phyloP scores from a whole-genome alignment of 495 filamentous ascomycete genomes.

The Penicillium ochrochloron region DNA sequence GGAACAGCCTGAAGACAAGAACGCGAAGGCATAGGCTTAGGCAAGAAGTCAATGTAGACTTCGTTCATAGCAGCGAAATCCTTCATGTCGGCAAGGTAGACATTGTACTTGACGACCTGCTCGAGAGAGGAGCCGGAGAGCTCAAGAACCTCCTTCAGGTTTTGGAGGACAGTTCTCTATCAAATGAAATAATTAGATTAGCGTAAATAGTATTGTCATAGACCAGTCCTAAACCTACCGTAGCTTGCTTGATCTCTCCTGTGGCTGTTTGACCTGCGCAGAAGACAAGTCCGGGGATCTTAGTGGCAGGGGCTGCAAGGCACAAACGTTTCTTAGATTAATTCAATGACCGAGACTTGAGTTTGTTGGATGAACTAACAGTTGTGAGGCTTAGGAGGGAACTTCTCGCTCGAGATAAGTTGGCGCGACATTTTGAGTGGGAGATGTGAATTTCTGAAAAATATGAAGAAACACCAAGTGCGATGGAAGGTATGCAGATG shows the following conservation, averaged over 20 bases:
- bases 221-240: conserved; percentile 27
- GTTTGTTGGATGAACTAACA: conserved; percentile 17
- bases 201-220: background rate
- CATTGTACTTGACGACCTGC: conserved; percentile 70
- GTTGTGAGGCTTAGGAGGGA: conserved; percentile 48
- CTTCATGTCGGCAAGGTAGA: conserved; percentile 71
- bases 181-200: background rate
- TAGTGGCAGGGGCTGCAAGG: conserved; percentile 33
- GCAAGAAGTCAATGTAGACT: conserved; percentile 51
- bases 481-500: background rate
- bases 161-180: conserved; percentile 50
- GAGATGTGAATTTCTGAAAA: background rate
- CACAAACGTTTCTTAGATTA: background rate
- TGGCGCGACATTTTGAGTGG: conserved; percentile 41
- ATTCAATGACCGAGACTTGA: background rate
- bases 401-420: conserved; percentile 48
- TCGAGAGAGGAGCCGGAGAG: conserved; percentile 62
- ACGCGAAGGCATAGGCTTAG: conserved; percentile 44
- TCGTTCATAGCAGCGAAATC: conserved; percentile 70
- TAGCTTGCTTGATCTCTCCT: conserved; percentile 47
- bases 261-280: conserved; percentile 48
- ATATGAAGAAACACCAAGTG: background rate
- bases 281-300: conserved; percentile 47
- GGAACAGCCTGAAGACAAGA: conserved; percentile 45
- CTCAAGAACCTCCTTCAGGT: conserved; percentile 66